Conservation (phyloP, 306 rosid species). For the Prosopis cineraria region DNA sequence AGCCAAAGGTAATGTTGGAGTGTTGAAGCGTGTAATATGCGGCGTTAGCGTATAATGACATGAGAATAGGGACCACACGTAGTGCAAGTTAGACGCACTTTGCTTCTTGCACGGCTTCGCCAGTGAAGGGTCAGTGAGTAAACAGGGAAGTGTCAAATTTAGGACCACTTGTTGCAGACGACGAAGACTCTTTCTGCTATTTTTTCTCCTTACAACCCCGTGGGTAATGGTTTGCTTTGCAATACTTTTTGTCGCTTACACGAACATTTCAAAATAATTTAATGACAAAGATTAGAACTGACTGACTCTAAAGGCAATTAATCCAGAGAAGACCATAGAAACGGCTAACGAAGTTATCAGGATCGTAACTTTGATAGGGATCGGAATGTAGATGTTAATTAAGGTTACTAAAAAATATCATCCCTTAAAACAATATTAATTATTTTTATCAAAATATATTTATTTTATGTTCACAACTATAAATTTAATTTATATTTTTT, state of each 20-base stretch:
- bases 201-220: slow-evolving; percentile 3
- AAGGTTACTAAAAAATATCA: not conserved
- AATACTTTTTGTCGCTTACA: not conserved
- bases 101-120: slow-evolving; percentile 34
- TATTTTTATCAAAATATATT: no score
- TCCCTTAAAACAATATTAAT: not conserved
- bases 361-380: not conserved
- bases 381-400: not conserved
- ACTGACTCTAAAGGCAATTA: slow-evolving; percentile 4
- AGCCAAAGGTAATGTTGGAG: no score
- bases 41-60: not conserved
- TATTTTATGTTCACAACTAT: not conserved
- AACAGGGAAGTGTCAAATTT: slow-evolving; percentile 19
- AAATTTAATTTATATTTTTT: no score
- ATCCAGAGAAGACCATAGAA: not conserved
- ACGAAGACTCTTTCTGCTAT: not conserved
- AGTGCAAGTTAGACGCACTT: slow-evolving; percentile 14
- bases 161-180: slow-evolving; percentile 35
- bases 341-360: not conserved
- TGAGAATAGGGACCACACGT: slow-evolving; percentile 25
- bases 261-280: not conserved
- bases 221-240: not conserved
- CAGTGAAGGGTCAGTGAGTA: slow-evolving; percentile 1
- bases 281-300: slow-evolving; percentile 2
- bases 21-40: not conserved